Base-by-base conservation (phyloP, 2,329 filamentous ascomycete genomes). In the Fusarium pseudograminearum region DNA sequence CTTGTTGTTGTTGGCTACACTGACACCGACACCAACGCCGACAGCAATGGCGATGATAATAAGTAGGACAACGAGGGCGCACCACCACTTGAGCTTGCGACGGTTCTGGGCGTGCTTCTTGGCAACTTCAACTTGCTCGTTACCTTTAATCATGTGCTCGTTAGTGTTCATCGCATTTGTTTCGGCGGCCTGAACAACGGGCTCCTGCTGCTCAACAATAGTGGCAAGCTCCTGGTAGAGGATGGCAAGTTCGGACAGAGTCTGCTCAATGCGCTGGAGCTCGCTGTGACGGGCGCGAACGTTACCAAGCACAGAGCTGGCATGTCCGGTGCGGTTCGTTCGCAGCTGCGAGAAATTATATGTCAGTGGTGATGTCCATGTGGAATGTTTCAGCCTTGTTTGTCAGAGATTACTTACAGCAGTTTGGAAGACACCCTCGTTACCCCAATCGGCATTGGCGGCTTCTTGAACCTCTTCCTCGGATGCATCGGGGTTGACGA, bases 241-340 rank as follows among this genome's bases (percentile, higher is more conserved):
- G 48, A 85, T 78, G 28, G 88, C 85, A 42, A 95, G 86, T 78
- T 95, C 91, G 36, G 83, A 82, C 69, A 95, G 85, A 8, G 91
- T 93, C 77, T 87, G 85, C 80, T 95, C 92, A 73, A 96, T 95
- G 79, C 88, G 89, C 81, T 93, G 88, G 69, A 95, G 90, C 81
- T 95, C 93, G 77, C 92, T 93, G 84, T 95, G 93, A 58, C 93
- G 91, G 38, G 91, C 92, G 70, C 91, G 91, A 40, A 95, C 93
- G 68, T 91, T 91, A 69, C 91, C 91, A 51, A 95, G 88, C 10
- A 93, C 89, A 18, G 90, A 89, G 52, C 85, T 87, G 42, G 91
- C 92, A 76, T 93, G 90, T 58, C 90, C 91, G 45, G 87, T 88
- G 70, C 91, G 91, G 84, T 93, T 94, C 73, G 86, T 88, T 76